Base-by-base conservation (phyloP, 2,329 filamentous ascomycete species). In the Bipolaris sorokiniana region DNA sequence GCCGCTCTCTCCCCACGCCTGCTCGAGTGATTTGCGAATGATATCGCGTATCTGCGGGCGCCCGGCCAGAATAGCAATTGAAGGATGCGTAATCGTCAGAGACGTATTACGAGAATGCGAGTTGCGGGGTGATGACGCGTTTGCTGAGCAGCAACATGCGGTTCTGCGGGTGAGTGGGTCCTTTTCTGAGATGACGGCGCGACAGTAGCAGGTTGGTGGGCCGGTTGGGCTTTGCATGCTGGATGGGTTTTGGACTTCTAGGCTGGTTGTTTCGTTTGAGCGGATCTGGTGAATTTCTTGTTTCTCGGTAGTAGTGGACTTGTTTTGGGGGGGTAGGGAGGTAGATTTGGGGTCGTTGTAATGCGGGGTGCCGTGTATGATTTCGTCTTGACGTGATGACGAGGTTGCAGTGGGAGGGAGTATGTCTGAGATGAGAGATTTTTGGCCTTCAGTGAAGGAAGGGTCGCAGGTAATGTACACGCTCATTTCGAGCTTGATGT, bases 1-100 rank as follows among this genome's bases (percentile, higher is more conserved):
- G 0, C 83, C 86, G 31, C 81, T 86, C 72, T 90, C 87, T 2
- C 87, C 87, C 11, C 80, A 70, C 0, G 86, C 86, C 45, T 81
- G 77, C 69, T 89, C 86, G 0, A 89, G 77, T 1, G 81, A 77
- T 45, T 80, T 80, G 26, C 82, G 78, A 22, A 88, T 83, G 51
- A 88, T 79, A 15, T 76, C 77, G 16, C 76, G 75, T 3, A 82
- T 74, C 20, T 80, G 74, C 0, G 86, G 86, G 4, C 86, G 80
- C 9, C 85, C 84, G 2, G 80, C 76, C 41, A 82, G 61, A 5
- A 84, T 55, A 5, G 66, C 60, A 58, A 76, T 68, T 49, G 63
- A 68, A 38, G 70, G 74, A 58, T 74, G 76, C 1, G 78, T 52
- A 13, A 72, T 52, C 1, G 55, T 50, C 28, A 22, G 46, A 9